phyloP scores from a whole-genome alignment of 2,329 filamentous ascomycete genomes.

The Trichocomaceae sp. region DNA sequence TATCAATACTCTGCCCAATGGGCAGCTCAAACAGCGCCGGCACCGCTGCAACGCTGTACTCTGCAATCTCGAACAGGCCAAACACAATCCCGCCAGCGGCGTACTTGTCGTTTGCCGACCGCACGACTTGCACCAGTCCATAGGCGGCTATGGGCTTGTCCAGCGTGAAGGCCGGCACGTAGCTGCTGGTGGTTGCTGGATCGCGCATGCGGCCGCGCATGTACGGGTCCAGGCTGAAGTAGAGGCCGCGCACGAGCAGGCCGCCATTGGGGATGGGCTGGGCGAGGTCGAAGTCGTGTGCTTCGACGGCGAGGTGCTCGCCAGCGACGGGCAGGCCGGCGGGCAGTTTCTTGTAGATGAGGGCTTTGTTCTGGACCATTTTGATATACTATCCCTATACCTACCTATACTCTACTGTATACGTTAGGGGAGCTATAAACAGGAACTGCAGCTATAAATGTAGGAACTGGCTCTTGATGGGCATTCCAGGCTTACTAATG shows the following conservation, averaged over 20 bases:
- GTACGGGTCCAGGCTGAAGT: slow-evolving; percentile 77
- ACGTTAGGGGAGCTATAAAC: no score
- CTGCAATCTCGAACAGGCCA: slow-evolving; percentile 46
- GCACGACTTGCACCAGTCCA: slow-evolving; percentile 62
- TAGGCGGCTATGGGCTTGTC: slow-evolving; percentile 58
- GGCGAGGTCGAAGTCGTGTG: slow-evolving; percentile 56
- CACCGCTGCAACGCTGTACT: slow-evolving; percentile 57
- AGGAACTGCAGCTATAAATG: no score
- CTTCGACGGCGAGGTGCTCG: slow-evolving; percentile 62
- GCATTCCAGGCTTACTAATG: no score
- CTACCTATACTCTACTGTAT: no score
- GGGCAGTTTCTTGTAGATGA: slow-evolving; percentile 68
- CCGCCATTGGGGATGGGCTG: slow-evolving; percentile 55
- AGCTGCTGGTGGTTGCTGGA: slow-evolving; percentile 55
- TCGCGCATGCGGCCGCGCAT: slow-evolving; percentile 72
- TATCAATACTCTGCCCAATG: slow-evolving; percentile 23
- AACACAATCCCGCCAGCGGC: slow-evolving; percentile 61
- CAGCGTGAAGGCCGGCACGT: slow-evolving; percentile 56
- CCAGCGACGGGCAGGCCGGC: slow-evolving; percentile 61
- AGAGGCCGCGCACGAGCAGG: slow-evolving; percentile 62
- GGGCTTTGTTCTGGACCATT: slow-evolving; percentile 57
- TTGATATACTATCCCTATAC: no score
- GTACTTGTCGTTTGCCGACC: slow-evolving; percentile 51
- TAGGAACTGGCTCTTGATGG: no score
- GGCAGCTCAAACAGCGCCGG: slow-evolving; percentile 37